Conservation (phyloP, 768 basidiomycete species). For the Collybia mongolica region DNA sequence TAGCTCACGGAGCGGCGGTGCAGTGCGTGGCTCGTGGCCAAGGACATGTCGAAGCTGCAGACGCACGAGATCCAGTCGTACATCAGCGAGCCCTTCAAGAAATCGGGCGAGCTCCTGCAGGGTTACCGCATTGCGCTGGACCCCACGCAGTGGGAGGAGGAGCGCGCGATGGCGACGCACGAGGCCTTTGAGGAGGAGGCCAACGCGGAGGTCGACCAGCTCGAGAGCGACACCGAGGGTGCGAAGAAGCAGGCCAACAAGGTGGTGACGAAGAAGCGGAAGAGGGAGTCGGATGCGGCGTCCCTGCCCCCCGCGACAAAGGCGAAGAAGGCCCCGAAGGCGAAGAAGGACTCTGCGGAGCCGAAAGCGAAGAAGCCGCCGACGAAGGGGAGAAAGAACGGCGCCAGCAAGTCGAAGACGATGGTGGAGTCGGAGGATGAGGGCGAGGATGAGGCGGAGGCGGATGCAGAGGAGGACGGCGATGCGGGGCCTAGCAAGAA, state of each 20-base stretch:
- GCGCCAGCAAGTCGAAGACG: constrained; percentile 47
- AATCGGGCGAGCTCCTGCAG: constrained; percentile 67
- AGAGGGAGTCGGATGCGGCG: constrained; percentile 57
- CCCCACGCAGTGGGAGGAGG: constrained; percentile 55
- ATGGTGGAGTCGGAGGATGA: constrained; percentile 71
- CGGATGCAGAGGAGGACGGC: constrained; percentile 29
- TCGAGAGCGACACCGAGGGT: constrained; percentile 65
- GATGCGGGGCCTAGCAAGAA: constrained; percentile 50
- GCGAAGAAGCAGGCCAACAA: constrained; percentile 45
- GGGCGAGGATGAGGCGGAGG: constrained; percentile 48
- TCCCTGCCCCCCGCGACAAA: constrained; percentile 9
- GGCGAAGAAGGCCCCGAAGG: constrained; percentile 29
- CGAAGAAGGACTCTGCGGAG: constrained; percentile 42
- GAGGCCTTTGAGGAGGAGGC: constrained; percentile 8
- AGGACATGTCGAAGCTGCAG: constrained; percentile 80
- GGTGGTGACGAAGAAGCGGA: constrained; percentile 43
- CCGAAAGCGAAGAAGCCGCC: constrained; percentile 31
- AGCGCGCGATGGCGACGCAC: constrained; percentile 22
- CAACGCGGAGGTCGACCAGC: constrained; percentile 32
- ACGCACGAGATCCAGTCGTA: constrained; percentile 81
- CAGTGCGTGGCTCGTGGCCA: constrained; percentile 83
- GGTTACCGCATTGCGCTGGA: constrained; percentile 75
- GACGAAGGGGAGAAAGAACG: constrained; percentile 47
- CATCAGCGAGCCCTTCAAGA: constrained; percentile 76
- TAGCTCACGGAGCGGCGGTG: no score